Base-by-base conservation (phyloP, 441 rosid genomes). In the Pelargonium citronellum region DNA sequence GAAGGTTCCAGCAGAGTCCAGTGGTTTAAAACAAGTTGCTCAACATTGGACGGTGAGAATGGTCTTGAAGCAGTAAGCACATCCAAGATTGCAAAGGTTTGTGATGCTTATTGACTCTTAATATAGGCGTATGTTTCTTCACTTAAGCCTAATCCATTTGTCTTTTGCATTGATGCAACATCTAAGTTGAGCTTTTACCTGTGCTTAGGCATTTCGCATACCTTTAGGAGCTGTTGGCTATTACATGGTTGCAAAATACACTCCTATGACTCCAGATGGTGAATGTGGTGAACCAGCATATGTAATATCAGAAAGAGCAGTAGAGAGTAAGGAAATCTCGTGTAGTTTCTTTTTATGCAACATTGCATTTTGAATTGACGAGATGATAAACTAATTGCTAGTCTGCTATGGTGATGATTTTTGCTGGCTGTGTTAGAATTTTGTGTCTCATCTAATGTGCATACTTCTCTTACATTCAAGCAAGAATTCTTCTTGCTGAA, bases 1-100 rank as follows among this genome's bases (percentile, higher is more conserved):
- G 99, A 95, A 84, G 87, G 87, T 83, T 89, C 95, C 51, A 95
- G 99, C 82, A 89, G 85, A 85, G 97, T 95, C 76, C 99, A 95
- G 69, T 95, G 99, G 99, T 91, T 91, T 78, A 92, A 89, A 85
- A 78, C 90, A 63, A 83, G 70, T 73, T 89, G 84, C 68, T 80
- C 90, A 49, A 68, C 51, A 53, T 71, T 91, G 55, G 83, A 83
- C 78, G 87, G 81, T 70, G 90, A 83, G 78, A 83, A 81, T 79
- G 81, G 80, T 76, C 96, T 95, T 81, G 98, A 91, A 81, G 95
- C 88, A 64, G 22, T 95, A 81, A 92, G 90, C 80, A 80, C 90
- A 39, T 82, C 95, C 66, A 95, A 92, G 84, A 86, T 86, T 77
- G 96, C 97, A 7, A 95, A 95, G 96, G 99, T 92, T 69, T 71